Conservation (phyloP, 106 monocot genomes). For the Allium fistulosum region DNA sequence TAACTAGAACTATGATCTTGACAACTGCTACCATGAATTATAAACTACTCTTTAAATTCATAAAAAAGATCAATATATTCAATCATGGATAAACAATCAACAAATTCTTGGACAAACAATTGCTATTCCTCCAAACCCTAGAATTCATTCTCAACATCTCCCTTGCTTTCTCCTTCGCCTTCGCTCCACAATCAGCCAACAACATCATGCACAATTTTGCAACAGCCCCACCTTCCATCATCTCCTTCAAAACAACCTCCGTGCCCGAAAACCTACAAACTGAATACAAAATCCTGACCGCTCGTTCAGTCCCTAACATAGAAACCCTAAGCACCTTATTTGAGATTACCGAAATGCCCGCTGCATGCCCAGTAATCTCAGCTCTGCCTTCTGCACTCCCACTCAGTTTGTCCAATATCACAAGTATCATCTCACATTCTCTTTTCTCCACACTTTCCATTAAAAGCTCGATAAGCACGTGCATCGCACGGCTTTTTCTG, state of each 20-base stretch:
- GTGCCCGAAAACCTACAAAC: conserved; percentile 8
- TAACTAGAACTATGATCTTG: too few relatives aligned
- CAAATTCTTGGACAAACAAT: conserved; percentile 14
- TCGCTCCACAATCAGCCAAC: conserved; percentile 9
- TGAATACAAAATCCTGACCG: conserved; percentile 17
- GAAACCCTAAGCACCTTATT: conserved; percentile 22
- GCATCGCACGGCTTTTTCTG: neutral
- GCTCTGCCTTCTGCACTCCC: conserved; percentile 24
- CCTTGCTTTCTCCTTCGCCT: conserved; percentile 24
- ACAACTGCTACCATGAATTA: too few relatives aligned
- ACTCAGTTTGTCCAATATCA: conserved; percentile 46
- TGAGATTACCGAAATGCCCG: conserved; percentile 21
- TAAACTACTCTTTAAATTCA: too few relatives aligned
- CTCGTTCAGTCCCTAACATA: conserved; percentile 14
- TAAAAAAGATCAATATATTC: neutral
- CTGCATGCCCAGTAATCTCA: conserved; percentile 15
- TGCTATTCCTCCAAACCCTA: conserved; percentile 28
- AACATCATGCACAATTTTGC: conserved; percentile 20
- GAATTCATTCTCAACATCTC: conserved; percentile 26
- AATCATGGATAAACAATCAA: neutral
- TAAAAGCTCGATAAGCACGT: conserved; percentile 13
- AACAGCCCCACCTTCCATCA: conserved; percentile 27
- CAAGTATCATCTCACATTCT: conserved; percentile 34
- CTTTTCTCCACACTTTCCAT: conserved; percentile 6
- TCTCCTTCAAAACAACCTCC: conserved; percentile 20